Evolutionary conservation across 2,329 filamentous ascomycete species (phyloP), one percentile per base, ranked within the genome.

Genomic region (Cryphonectria naterciae): DNA sequence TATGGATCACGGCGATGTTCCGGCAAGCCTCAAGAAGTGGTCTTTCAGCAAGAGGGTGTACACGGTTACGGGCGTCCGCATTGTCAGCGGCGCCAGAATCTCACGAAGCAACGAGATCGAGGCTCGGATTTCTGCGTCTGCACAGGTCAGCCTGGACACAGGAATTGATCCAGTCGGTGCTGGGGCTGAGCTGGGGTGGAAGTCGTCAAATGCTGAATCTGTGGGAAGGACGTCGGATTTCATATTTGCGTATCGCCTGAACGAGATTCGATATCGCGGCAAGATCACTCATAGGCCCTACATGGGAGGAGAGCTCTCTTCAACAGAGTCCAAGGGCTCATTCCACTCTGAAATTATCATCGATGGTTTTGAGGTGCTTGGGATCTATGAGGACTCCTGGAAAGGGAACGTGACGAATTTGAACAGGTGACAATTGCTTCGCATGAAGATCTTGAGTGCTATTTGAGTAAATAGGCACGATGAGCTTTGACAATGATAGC

Each of bases 361-460:
- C 15, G 54, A 58, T 7, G 54, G 17, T 58, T 35, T 58, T 6
- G 54, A 58, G 15, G 54, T 58, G 13, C 54, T 58, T 17, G 28
- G 54, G 28, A 17, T 58, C 25, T 32, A 5, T 32, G 54, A 58
- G 28, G 54, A 58, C 28, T 58, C 28, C 6, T 58, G 54, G 54
- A 58, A 35, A 32, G 54, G 28, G 2, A 19, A 19, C 10, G 54
- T 6, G 15, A 58, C 3, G 54, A 58, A 19, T 58, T 58, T 19
- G 54, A 58, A 2, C 13, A 2, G 25, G 28, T 58, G 11, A 19
- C 13, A 0, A 3, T 58, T 19, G 2, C 54, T 32, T 58, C 54
- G 25, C 54, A 58, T 58, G 54, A 58, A 35, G 54, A 58, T 6
- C 28, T 58, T 58, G 54, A 58, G 54, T 58, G 54, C 28, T 58